Base-by-base conservation (phyloP, 2,329 filamentous ascomycete genomes). In the Hymenoscyphus albidus region DNA sequence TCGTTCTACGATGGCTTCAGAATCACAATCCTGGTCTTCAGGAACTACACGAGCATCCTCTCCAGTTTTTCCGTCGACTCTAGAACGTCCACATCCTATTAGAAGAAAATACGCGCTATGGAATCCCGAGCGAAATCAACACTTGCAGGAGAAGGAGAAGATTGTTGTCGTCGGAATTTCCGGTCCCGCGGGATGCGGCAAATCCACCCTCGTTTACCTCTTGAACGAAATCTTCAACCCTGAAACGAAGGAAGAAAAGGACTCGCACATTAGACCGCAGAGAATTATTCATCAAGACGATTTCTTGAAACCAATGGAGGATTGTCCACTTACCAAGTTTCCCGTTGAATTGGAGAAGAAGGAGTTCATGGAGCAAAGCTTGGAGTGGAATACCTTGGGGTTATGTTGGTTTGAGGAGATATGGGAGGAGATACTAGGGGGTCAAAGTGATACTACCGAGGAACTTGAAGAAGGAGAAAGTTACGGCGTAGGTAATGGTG, bases 181-280 rank as follows among this genome's bases (percentile, higher is more conserved):
- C 1, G 72, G 72, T 9, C 62, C 62, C 35, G 64, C 71, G 1
- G 70, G 68, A 7, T 65, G 68, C n/a, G 72, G 72, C 7, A 73
- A 73, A 59, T 70, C 67, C 1, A 66, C 67, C 0, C 59, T 73
- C 7, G 63, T 71, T 2, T 48, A 65, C n/a, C 63, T 72, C 18
- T 63, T 73, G 5, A 44, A 61, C 5, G 62, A 65, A 39, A 64
- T 70, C 14, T 67, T 71, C 12, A 57, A 58, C 63, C 39, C 38
- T 14, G 31, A 58, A 5, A 35, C 31, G 5, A 13, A 35, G 3
- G 32, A 35, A 13, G 22, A 59, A 22, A 42, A 59, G n/a, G 13
- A 1, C 35, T 27, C 58, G 4, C n/a, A 35, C 5, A n/a, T 12
- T 18, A n/a, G 32, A 35, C 31, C 31, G 7, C 27, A 51, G 39